Conservation (phyloP, 371 early-diverging fungal genomes). For the Phascolomyces articulosus region DNA sequence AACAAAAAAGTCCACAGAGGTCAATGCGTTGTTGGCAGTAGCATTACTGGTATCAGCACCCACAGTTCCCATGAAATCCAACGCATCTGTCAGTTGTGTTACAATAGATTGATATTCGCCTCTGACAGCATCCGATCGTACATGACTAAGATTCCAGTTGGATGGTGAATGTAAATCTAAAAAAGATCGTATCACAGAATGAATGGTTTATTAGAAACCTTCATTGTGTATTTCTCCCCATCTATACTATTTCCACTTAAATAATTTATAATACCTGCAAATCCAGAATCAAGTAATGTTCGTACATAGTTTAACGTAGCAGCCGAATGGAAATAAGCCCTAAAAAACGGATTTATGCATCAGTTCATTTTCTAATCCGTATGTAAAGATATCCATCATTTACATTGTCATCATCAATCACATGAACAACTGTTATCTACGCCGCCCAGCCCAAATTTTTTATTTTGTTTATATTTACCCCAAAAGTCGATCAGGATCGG, state of each 20-base stretch:
- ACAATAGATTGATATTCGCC: slow-evolving; percentile 91
- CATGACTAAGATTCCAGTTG: slow-evolving; percentile 90
- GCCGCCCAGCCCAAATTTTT: background rate
- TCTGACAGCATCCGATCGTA: slow-evolving; percentile 78
- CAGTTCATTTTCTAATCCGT: too few relatives aligned
- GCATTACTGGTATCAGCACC: slow-evolving; percentile 65
- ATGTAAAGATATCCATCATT: too few relatives aligned
- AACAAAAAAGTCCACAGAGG: slow-evolving; percentile 89
- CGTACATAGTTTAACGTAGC: slow-evolving; percentile 96
- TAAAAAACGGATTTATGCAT: slow-evolving; percentile 23
- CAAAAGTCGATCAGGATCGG: slow-evolving; percentile 93
- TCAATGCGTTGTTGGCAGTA: slow-evolving; percentile 28
- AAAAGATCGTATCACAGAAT: too few relatives aligned
- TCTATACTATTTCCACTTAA: too few relatives aligned
- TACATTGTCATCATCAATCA: background rate
- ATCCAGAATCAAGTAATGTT: slow-evolving; percentile 77
- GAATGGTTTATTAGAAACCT: too few relatives aligned
- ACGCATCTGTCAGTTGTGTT: slow-evolving; percentile 79
- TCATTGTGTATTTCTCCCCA: too few relatives aligned
- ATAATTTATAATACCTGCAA: slow-evolving; percentile 57
- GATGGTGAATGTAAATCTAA: slow-evolving; percentile 87
- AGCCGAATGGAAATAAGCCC: slow-evolving; percentile 97
- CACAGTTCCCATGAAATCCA: slow-evolving; percentile 92
- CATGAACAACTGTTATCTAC: too few relatives aligned
- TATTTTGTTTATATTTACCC: slow-evolving; percentile 58